A percentile compares a stretch with the other conserved stretches of the same genome.
phyloP scores from a whole-genome alignment of 805 yeast species.

The Candida arabinofermentans region DNA sequence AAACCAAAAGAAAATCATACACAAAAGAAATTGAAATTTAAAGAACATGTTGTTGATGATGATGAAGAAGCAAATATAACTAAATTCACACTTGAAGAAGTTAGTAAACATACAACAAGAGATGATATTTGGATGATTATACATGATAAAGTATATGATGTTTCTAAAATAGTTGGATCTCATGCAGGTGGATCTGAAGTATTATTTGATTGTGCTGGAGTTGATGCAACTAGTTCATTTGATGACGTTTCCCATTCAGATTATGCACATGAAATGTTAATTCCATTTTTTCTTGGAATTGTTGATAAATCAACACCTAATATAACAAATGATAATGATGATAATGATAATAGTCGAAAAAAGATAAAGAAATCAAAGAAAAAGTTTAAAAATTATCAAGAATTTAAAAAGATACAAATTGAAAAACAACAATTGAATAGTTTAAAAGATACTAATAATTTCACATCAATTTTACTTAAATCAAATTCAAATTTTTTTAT shows the following conservation, averaged over 20 bases:
- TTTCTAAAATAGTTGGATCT: slow-evolving; percentile 47
- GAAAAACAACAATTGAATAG: slow-evolving; percentile 2
- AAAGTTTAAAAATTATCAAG: slow-evolving; percentile 9
- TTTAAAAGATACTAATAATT: not conserved
- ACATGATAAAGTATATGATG: slow-evolving; percentile 64
- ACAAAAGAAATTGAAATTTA: not conserved
- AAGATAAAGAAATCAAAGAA: slow-evolving; percentile 7
- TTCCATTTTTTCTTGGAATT: slow-evolving; percentile 78
- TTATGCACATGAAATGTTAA: slow-evolving; percentile 79
- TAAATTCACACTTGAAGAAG: slow-evolving; percentile 32
- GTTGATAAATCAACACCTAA: slow-evolving; percentile 36
- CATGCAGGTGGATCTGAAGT: slow-evolving; percentile 91
- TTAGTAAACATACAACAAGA: slow-evolving; percentile 40
- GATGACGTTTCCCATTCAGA: slow-evolving; percentile 76
- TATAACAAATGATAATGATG: slow-evolving; percentile 14
- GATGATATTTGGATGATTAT: slow-evolving; percentile 72
- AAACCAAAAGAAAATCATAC: not conserved
- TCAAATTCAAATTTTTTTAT: slow-evolving; percentile 13
- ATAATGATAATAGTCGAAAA: not conserved
- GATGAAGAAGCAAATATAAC: no score
- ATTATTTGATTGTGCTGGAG: slow-evolving; percentile 72
- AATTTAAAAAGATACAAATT: slow-evolving; percentile 7
- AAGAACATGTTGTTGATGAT: no score
- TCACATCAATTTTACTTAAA: slow-evolving; percentile 6
- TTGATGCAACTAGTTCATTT: slow-evolving; percentile 67